Evolutionary conservation across 352 stramenopile species (phyloP).

Genomic region (Pythium aquatile): DNA sequence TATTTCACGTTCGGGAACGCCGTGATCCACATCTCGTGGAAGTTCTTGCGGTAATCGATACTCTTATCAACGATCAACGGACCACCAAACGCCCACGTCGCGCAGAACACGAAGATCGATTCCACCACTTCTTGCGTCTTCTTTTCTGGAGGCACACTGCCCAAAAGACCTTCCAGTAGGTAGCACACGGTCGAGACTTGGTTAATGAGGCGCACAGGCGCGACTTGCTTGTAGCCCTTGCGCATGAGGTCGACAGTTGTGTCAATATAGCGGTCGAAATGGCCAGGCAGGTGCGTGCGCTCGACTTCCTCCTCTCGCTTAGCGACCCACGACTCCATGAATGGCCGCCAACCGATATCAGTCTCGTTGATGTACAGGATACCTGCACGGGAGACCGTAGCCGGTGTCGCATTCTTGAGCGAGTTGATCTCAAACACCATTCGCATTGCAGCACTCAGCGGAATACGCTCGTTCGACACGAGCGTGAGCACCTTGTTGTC

Average conservation of each 20-base stretch:
- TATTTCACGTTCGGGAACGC: constrained; percentile 90
- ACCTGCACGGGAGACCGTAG: constrained; percentile 83
- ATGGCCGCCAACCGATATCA: constrained; percentile 94
- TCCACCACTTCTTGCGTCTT: constrained; percentile 93
- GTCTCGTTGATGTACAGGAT: constrained; percentile 90
- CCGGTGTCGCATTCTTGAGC: constrained; percentile 84
- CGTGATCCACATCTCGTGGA: constrained; percentile 81
- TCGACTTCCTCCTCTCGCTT: constrained; percentile 90
- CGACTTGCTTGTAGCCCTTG: constrained; percentile 95
- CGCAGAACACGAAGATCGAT: constrained; percentile 95
- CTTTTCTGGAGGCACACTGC: constrained; percentile 84
- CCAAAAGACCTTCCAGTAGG: constrained; percentile 93
- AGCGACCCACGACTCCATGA: constrained; percentile 96
- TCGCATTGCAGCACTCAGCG: constrained; percentile 79
- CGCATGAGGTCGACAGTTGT: constrained; percentile 92
- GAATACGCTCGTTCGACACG: constrained; percentile 87
- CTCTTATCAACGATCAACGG: constrained; percentile 93
- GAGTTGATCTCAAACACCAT: constrained; percentile 92
- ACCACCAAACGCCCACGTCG: constrained; percentile 96
- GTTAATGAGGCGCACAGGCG: constrained; percentile 92
- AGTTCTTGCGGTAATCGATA: constrained; percentile 89
- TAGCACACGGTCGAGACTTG: constrained; percentile 96
- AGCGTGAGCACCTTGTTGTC: constrained; percentile 96
- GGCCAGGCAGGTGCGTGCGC: constrained; percentile 87
- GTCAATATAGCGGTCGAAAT: constrained; percentile 98